Conservation (phyloP, 2,329 filamentous ascomycete genomes). For the Venturiaceae sp. region DNA sequence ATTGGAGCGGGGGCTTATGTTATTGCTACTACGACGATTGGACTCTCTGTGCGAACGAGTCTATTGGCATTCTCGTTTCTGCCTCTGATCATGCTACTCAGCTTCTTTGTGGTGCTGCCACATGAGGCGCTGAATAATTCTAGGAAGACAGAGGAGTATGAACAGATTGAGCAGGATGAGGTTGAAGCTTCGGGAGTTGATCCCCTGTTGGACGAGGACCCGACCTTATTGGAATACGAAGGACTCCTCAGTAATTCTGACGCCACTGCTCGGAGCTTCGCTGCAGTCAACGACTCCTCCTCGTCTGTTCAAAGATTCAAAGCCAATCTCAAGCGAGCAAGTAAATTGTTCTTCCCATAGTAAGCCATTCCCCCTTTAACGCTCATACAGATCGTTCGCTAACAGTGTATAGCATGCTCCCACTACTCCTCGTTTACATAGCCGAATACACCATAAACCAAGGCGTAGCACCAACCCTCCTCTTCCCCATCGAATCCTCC, state of each 20-base stretch:
- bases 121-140: conserved; percentile 47
- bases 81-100: conserved; percentile 71
- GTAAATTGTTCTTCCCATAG: conserved; percentile 62
- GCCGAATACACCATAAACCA: conserved; percentile 98
- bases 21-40: conserved; percentile 69
- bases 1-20: conserved; percentile 85
- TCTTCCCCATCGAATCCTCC: conserved; percentile 68
- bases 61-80: conserved; percentile 70
- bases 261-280: conserved; percentile 16
- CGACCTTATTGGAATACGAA: conserved; percentile 18
- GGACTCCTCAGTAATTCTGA: conserved; percentile 24
- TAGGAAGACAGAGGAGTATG: conserved; percentile 27
- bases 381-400: conserved; percentile 8
- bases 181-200: conserved; percentile 14
- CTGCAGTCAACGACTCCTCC: conserved; percentile 18
- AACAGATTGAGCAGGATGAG: conserved; percentile 27
- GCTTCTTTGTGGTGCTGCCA: conserved; percentile 78
- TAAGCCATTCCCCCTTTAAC: conserved; percentile 21
- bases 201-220: conserved; percentile 9
- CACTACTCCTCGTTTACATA: conserved; percentile 83
- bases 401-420: conserved; percentile 57
- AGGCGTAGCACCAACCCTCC: conserved; percentile 77
- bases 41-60: conserved; percentile 63
- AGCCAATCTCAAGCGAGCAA: conserved; percentile 53
- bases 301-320: conserved; percentile 24